Base-by-base conservation (phyloP, 768 basidiomycete species). In the Stropharia rugosoannulata region DNA sequence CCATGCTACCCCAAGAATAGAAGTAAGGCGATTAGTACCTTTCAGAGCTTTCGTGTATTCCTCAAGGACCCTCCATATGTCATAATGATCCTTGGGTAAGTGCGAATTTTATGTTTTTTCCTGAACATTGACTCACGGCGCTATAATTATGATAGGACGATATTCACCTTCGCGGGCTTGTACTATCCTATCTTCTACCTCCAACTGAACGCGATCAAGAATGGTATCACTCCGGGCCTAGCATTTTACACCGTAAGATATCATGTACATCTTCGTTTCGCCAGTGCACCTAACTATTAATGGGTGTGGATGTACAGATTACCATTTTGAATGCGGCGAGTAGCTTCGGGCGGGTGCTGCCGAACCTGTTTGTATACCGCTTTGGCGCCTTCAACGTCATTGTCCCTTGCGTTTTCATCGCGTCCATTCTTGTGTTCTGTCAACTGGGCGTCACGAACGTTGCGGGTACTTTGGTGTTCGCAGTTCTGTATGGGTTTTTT, bases 181-280 rank as follows among this genome's bases (percentile, higher is more conserved):
- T 82, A 74, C 56, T 81, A 74, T 44, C 82, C 83, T 0, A 69
- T 82, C 15, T 85, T 82, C 66, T 86, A 80, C 62, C 60, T 85
- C 6, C 85, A 86, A 58, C 65, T 85, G 11, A 76, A 80, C 54
- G 74, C 83, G 0, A 70, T 80, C 27, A 67, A 72, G 47, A 80
- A 81, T 52, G 76, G 78, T 1, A 71, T 81, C 38, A 64, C 70
- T 13, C 64, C 73, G 8, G 68, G 65, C n/a, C 69, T 86, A 4
- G 80, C 84, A 0, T 85, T 86, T 56, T 84, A 85, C 56, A 77
- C 76, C 29, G 84, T 85, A 54, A 27, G 70, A 66, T 25, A 53
- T 61, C 36, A 37, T 10, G 36, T 6, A 56, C 15, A 32, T 22
- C 15, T 38, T 9, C n/a, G 18, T 52, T 37, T 4, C 4, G 22